A percentile compares a stretch with the other conserved stretches of the same genome.
phyloP scores from a whole-genome alignment of 2,329 filamentous ascomycete species.

The Penicillium verrucosum region DNA sequence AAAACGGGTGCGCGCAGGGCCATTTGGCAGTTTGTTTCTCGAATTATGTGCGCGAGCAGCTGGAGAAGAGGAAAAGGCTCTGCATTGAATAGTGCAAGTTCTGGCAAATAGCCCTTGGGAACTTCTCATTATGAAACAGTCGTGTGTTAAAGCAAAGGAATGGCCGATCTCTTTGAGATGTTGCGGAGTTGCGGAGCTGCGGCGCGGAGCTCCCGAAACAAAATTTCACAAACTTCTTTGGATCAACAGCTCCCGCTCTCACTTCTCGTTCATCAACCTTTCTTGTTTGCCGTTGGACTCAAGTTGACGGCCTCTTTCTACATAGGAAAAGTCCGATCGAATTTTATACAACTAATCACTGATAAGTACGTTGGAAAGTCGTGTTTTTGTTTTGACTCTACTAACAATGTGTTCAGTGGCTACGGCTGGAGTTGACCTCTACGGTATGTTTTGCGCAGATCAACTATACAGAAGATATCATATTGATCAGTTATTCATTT shows the following conservation, averaged over 20 bases:
- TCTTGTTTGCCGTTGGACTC: neutral
- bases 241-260: conserved; percentile 3
- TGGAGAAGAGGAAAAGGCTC: conserved; percentile 31
- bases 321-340: neutral
- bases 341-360: neutral
- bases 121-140: conserved; percentile 29
- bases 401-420: conserved; percentile 34
- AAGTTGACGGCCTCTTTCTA: neutral
- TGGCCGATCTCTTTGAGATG: conserved; percentile 4
- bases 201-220: conserved; percentile 23
- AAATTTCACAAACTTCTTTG: conserved; percentile 21
- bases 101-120: conserved; percentile 26
- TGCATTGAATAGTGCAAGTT: conserved; percentile 38
- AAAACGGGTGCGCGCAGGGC: conserved; percentile 75
- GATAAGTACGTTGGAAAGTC: neutral
- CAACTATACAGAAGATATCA: neutral
- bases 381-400: conserved; percentile 6
- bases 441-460: conserved; percentile 48
- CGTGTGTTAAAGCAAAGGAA: neutral
- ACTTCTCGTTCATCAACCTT: conserved; percentile 7
- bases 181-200: conserved; percentile 20
- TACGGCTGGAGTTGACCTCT: conserved; percentile 54
- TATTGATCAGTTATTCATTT: conserved; percentile 7
- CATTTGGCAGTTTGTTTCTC: conserved; percentile 44
- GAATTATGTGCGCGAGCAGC: conserved; percentile 29